Evolutionary conservation across 2,329 filamentous ascomycete species (phyloP).

Genomic region (Sclerotinia sclerotiorum): DNA sequence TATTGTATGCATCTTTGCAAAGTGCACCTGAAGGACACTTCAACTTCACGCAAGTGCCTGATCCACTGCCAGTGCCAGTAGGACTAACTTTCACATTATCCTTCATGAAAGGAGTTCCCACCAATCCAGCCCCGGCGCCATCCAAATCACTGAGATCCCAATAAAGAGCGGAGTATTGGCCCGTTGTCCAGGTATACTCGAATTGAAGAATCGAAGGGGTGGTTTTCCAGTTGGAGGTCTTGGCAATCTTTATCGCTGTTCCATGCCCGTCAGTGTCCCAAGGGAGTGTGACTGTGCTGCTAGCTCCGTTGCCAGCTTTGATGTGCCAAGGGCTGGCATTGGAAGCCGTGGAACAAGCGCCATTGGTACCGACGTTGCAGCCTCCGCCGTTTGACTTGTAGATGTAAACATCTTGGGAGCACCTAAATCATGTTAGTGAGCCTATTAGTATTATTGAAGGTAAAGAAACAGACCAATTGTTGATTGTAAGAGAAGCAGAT

Average conservation of each 20-base stretch:
- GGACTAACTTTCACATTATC: slow-evolving; percentile 23
- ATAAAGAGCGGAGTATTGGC: slow-evolving; percentile 17
- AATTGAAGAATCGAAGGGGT: slow-evolving; percentile 20
- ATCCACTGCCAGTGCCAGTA: slow-evolving; percentile 14
- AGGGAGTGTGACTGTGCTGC: slow-evolving; percentile 14
- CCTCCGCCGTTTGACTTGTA: slow-evolving; percentile 18
- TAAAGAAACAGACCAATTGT: slow-evolving; percentile 10
- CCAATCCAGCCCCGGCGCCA: slow-evolving; percentile 20
- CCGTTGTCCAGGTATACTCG: slow-evolving; percentile 22
- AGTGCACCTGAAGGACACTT: slow-evolving; percentile 18
- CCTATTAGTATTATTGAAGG: too few relatives aligned
- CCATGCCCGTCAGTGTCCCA: slow-evolving; percentile 16
- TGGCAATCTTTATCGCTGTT: slow-evolving; percentile 22
- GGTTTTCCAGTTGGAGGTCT: slow-evolving; percentile 18
- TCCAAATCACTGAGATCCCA: slow-evolving; percentile 25
- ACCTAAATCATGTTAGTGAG: slow-evolving; percentile 7
- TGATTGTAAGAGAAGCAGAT: slow-evolving; percentile 22
- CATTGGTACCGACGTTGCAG: slow-evolving; percentile 16
- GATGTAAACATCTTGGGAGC: slow-evolving; percentile 16
- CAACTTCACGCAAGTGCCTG: slow-evolving; percentile 17
- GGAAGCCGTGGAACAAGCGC: slow-evolving; percentile 10
- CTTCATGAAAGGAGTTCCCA: slow-evolving; percentile 20
- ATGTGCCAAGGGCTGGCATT: slow-evolving; percentile 19
- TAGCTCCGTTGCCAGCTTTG: slow-evolving; percentile 18
- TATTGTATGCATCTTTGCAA: slow-evolving; percentile 23